Evolutionary conservation across 495 filamentous ascomycete genomes (phyloP).

Genomic region (Penicillium nucicola): DNA sequence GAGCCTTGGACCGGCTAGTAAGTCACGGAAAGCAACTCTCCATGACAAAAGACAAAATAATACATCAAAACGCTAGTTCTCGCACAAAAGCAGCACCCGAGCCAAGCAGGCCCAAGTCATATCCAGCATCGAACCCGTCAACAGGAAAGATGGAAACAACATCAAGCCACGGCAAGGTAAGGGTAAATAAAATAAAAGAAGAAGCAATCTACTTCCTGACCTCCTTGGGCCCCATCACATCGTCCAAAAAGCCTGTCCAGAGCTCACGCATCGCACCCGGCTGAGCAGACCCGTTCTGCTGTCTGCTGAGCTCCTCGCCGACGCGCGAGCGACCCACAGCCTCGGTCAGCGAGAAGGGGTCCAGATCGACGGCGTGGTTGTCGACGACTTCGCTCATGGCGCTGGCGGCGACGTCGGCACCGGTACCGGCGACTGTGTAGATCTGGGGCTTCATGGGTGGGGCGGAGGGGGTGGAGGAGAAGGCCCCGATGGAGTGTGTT

Average conservation of each 20-base stretch:
- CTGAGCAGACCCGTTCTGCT: slow-evolving; percentile 18
- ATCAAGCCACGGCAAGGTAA: background rate
- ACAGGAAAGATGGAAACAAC: slow-evolving; percentile 3
- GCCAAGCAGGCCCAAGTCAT: background rate
- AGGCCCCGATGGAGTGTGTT: slow-evolving; percentile 29
- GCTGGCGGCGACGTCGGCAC: slow-evolving; percentile 50
- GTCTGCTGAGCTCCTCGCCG: slow-evolving; percentile 33
- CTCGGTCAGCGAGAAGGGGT: slow-evolving; percentile 57
- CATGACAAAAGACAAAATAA: background rate
- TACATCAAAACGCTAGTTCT: slow-evolving; percentile 12
- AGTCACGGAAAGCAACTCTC: too few relatives aligned
- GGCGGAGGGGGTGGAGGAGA: slow-evolving; percentile 15
- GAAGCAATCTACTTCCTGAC: slow-evolving; percentile 19
- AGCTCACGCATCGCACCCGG: slow-evolving; percentile 46
- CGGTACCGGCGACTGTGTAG: slow-evolving; percentile 50
- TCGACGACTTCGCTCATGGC: slow-evolving; percentile 60
- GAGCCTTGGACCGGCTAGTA: too few relatives aligned
- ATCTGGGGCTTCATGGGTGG: slow-evolving; percentile 56
- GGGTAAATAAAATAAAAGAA: background rate
- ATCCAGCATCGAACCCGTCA: slow-evolving; percentile 2
- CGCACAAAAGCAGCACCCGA: background rate
- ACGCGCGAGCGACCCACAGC: slow-evolving; percentile 43
- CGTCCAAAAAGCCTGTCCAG: slow-evolving; percentile 56
- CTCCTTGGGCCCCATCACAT: slow-evolving; percentile 50
- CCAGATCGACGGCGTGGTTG: slow-evolving; percentile 53